phyloP scores from a whole-genome alignment of 2,329 filamentous ascomycete genomes.

The Fusarium nurragi region DNA sequence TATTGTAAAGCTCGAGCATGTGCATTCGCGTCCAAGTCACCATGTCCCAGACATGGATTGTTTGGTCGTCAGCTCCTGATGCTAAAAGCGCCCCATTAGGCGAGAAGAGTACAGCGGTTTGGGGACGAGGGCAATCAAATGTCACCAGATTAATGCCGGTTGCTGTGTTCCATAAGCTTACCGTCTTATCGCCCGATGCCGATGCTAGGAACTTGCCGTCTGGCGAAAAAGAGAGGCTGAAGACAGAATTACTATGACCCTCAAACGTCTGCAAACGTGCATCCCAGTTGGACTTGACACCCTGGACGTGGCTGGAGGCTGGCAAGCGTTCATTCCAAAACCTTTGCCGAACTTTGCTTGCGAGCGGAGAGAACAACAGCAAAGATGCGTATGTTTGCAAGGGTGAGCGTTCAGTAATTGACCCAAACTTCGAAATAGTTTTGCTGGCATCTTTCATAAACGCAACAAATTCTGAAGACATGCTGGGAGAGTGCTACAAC shows the following conservation, averaged over 20 bases:
- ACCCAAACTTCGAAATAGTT: neutral
- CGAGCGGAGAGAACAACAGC: neutral
- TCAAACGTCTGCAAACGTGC: neutral
- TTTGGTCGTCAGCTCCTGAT: neutral
- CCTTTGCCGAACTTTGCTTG: neutral
- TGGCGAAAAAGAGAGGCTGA: neutral
- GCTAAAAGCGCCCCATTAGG: neutral
- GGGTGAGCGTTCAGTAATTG: neutral
- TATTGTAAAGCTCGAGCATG: neutral
- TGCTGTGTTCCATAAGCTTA: neutral
- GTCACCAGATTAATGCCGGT: neutral
- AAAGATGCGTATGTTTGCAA: neutral
- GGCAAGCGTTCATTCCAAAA: neutral
- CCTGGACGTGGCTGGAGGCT: neutral
- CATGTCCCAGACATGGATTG: neutral
- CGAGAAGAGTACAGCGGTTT: neutral
- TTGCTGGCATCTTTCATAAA: neutral
- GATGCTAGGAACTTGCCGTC: neutral
- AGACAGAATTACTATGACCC: neutral
- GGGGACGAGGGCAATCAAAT: neutral
- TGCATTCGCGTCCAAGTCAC: neutral
- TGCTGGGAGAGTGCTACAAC: neutral
- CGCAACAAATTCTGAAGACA: fast-evolving
- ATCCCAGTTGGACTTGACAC: neutral
- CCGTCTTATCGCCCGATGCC: neutral